Evolutionary conservation across 306 rosid species (phyloP), one percentile per base, ranked within the genome.

Genomic region (Cucurbita maxima): DNA sequence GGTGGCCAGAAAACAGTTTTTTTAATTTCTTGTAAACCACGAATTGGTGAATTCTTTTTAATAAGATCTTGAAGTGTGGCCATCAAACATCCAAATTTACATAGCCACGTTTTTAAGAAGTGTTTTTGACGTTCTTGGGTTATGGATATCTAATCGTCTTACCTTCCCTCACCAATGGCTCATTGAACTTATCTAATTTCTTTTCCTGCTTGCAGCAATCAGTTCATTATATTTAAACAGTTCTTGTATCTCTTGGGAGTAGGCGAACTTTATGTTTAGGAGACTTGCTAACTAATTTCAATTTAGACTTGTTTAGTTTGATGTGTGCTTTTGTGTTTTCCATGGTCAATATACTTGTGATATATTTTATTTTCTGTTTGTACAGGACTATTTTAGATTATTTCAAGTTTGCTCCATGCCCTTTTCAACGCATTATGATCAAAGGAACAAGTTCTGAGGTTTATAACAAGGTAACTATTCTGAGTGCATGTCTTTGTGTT

Each of bases 401-500:
- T 81, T 92, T 92, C 75, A 60, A 84, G 45, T 88, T 85, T 75
- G 90, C 97, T 77, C 96, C 94, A 38, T 77, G 97, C 76, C 97
- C 98, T 11, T 93, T 90, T 82, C 84, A 82, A 77, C 90, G 97
- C 51, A 55, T 88, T 83, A 64, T 77, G 71, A 56, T 16, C 54
- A 75, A 82, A 54, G 78, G 77, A 56, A 60, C 73, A 68, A 8
- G 41, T 66, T 73, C 79, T 19, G 58, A 79, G 68, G 66, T 69
- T 40, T 53, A 62, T 72, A 58, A 48, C 34, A 77, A 22, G 96
- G 92, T 92, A 64, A 53, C 87, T 81, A 10, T n/a, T 10, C 7
- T 72, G 20, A 72, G 8, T 15, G 4, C n/a, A 1, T 7, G 50
- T 22, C 11, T 64, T 36, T 41, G 10, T 66, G 10, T 66, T 66